phyloP scores from a whole-genome alignment of 2,329 filamentous ascomycete species.

The Sporothrix luriei region DNA sequence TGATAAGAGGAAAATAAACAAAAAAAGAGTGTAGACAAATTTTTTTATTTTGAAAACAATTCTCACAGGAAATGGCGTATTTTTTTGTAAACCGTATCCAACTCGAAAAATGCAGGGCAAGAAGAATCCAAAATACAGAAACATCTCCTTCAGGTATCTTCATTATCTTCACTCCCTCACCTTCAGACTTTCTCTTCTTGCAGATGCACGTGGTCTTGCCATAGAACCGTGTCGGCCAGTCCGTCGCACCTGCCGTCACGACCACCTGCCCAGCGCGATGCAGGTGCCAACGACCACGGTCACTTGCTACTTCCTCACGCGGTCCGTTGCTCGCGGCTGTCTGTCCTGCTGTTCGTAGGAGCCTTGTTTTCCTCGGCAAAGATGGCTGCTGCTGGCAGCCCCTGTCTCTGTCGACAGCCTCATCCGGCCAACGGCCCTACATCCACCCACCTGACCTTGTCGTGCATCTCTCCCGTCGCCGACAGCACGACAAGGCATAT shows the following conservation, averaged over 20 bases:
- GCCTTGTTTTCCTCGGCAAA: slow-evolving; percentile 7
- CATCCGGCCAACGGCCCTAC: neutral
- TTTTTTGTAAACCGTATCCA: too few relatives aligned
- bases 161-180: too few relatives aligned
- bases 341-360: too few relatives aligned
- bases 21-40: neutral
- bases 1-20: neutral
- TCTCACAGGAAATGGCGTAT: too few relatives aligned
- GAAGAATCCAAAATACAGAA: too few relatives aligned
- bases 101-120: too few relatives aligned
- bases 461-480: neutral
- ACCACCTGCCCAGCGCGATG: slow-evolving; percentile 10
- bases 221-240: neutral
- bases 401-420: slow-evolving; percentile 1
- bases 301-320: neutral
- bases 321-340: neutral
- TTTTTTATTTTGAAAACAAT: too few relatives aligned
- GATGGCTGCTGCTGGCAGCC: neutral
- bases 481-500: neutral
- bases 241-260: neutral
- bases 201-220: neutral
- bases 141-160: too few relatives aligned
- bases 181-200: neutral
- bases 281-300: slow-evolving; percentile 16
- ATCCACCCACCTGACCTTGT: slow-evolving; percentile 11